A percentile compares a stretch with the other conserved stretches of the same genome.
Evolutionary conservation across 1,284 basidiomycete species (phyloP).

Genomic region (Erythrobasidium hasegawianum): DNA sequence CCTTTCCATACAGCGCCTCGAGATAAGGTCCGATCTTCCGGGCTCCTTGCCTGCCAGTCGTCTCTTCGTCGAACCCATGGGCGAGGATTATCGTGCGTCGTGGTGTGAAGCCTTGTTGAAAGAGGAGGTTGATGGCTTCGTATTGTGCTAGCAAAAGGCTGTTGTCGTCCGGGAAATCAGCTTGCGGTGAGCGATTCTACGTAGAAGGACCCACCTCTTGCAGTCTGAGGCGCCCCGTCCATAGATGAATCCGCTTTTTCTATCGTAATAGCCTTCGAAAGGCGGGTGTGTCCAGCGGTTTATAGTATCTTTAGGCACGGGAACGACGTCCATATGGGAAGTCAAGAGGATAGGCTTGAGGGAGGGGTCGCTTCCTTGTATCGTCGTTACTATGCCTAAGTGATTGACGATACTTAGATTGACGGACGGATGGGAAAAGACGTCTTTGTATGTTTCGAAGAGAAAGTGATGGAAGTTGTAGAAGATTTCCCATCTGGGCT

Average conservation of each 20-base stretch:
- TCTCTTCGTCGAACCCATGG: constrained; percentile 47
- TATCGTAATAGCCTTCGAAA: constrained; percentile 63
- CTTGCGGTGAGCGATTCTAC: too few species aligned
- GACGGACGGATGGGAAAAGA: constrained; percentile 53
- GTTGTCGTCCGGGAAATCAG: background rate
- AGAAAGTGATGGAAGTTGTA: constrained; percentile 48
- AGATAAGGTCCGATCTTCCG: constrained; percentile 49
- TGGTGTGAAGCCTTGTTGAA: constrained; percentile 57
- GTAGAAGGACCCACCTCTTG: constrained; percentile 44
- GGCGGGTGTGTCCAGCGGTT: constrained; percentile 61
- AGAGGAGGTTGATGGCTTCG: constrained; percentile 56
- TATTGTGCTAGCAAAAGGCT: constrained; percentile 43
- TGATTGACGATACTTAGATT: constrained; percentile 60
- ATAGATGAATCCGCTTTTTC: constrained; percentile 55
- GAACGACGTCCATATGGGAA: constrained; percentile 65
- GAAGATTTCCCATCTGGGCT: constrained; percentile 20
- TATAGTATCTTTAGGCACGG: constrained; percentile 57
- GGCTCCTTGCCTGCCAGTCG: constrained; percentile 49
- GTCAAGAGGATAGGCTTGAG: constrained; percentile 65
- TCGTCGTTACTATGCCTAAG: constrained; percentile 63
- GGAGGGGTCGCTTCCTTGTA: constrained; percentile 57
- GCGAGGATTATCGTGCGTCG: constrained; percentile 51
- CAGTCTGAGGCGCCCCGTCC: constrained; percentile 57
- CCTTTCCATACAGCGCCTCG: constrained; percentile 49
- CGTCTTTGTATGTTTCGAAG: constrained; percentile 37